Conservation (phyloP, 192 early-diverging fungal species). For the Backusella westeae region DNA sequence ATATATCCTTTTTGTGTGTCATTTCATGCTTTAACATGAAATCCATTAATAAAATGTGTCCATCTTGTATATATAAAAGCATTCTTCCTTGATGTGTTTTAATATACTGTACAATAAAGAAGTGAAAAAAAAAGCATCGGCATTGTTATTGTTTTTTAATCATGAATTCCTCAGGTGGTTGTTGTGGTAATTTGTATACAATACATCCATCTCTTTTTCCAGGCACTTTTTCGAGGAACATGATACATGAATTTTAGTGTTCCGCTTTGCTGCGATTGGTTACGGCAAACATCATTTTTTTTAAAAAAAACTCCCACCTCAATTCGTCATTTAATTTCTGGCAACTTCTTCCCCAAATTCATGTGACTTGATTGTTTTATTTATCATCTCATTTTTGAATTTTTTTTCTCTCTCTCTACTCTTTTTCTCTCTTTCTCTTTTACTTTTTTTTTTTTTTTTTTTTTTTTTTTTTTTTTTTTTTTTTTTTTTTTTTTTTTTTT, state of each 20-base stretch:
- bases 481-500: no score
- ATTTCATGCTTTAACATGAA: not conserved
- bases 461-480: not conserved
- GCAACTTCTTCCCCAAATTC: slow-evolving; percentile 10
- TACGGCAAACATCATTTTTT: not conserved
- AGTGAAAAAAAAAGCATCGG: not conserved
- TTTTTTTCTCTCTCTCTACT: not conserved
- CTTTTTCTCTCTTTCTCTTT: not conserved
- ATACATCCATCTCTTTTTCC: not conserved
- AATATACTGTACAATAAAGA: no score
- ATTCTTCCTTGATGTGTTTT: not conserved
- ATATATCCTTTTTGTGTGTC: not conserved
- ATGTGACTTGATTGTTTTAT: slow-evolving; percentile 8
- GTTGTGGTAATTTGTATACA: not conserved
- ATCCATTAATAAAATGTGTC: no score
- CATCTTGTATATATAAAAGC: no score
- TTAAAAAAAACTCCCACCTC: not conserved
- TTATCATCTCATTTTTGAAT: slow-evolving; percentile 4
- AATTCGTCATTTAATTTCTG: slow-evolving; percentile 7
- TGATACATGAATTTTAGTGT: not conserved
- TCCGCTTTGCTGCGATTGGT: not conserved
- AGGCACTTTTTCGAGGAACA: not conserved
- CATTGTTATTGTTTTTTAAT: not conserved
- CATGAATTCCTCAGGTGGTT: not conserved
- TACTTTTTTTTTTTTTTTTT: not conserved